Percentiles rank a stretch among this genome's conserved stretches.
phyloP scores from a whole-genome alignment of 805 yeast genomes.

The Yarrowia deformans region DNA sequence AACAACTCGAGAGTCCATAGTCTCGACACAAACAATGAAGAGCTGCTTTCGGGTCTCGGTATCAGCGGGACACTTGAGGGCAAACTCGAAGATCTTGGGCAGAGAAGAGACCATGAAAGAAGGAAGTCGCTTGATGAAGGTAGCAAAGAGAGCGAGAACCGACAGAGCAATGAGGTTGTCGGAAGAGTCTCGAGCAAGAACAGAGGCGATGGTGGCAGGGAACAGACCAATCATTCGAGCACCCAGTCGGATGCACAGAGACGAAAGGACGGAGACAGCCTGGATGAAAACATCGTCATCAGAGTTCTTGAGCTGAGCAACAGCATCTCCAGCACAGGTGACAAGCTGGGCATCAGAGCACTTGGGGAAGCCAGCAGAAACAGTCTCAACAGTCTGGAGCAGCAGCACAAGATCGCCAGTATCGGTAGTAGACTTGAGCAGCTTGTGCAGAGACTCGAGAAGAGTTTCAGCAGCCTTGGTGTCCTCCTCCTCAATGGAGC shows the following conservation, averaged over 20 bases:
- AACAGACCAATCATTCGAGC: constrained; percentile 84
- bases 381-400: constrained; percentile 35
- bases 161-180: constrained; percentile 67
- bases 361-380: constrained; percentile 30
- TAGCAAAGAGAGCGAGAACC: constrained; percentile 71
- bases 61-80: constrained; percentile 57
- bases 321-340: constrained; percentile 30
- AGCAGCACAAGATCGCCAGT: constrained; percentile 15
- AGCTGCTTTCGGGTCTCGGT: constrained; percentile 58
- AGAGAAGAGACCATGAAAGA: constrained; percentile 78
- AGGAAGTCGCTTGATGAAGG: constrained; percentile 82
- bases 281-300: constrained; percentile 73
- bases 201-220: constrained; percentile 78
- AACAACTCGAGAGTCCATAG: constrained; percentile 70
- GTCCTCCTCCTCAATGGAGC: constrained; percentile 57
- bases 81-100: constrained; percentile 63
- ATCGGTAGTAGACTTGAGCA: constrained; percentile 19
- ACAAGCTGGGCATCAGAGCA: constrained; percentile 32
- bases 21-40: constrained; percentile 66
- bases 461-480: constrained; percentile 59
- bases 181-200: constrained; percentile 46
- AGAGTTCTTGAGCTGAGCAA: constrained; percentile 34
- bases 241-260: constrained; percentile 76
- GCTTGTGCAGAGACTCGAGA: constrained; percentile 43
- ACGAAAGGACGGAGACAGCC: constrained; percentile 73